These are phyloP conservation scores for Usnea hakonensis DNA, from an alignment of 495 filamentous ascomycete species.

Conservation along the genomic window DNA sequence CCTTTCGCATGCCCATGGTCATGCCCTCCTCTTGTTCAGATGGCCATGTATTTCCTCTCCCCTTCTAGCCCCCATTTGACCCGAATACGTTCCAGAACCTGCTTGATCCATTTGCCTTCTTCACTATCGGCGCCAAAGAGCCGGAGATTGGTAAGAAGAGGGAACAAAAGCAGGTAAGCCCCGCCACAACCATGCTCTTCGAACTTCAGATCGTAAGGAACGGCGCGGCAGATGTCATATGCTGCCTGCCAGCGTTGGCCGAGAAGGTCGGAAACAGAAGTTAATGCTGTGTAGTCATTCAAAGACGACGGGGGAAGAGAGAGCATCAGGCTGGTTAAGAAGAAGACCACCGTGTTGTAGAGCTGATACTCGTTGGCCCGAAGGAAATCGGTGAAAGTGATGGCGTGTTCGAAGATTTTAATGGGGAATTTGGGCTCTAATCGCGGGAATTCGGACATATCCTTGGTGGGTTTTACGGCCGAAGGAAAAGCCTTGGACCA, in stretches of 20 bases:
- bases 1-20: background rate
- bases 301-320: background rate
- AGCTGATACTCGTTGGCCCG: slow-evolving; percentile 5
- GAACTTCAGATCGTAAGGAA: slow-evolving; percentile 11
- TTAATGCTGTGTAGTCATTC: background rate
- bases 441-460: background rate
- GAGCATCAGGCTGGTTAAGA: slow-evolving; percentile 2
- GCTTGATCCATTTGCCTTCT: slow-evolving; percentile 11
- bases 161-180: slow-evolving; percentile 7
- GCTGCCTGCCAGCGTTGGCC: slow-evolving; percentile 2
- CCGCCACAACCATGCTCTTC: slow-evolving; percentile 13
- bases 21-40: background rate
- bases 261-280: background rate
- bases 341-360: slow-evolving; percentile 9
- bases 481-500: slow-evolving; percentile 1
- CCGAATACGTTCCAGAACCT: background rate
- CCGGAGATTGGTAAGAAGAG: slow-evolving; percentile 2
- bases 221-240: slow-evolving; percentile 9
- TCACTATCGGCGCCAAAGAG: background rate
- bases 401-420: slow-evolving; percentile 1
- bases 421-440: background rate
- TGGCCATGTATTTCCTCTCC: background rate
- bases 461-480: background rate
- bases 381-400: slow-evolving; percentile 1
- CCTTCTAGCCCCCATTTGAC: slow-evolving; percentile 6